Percentiles rank a stretch among this genome's conserved stretches.
These are phyloP conservation scores for Hirsutella minnesotensis DNA, from an alignment of 2,329 filamentous ascomycete species.

Conservation along the genomic window DNA sequence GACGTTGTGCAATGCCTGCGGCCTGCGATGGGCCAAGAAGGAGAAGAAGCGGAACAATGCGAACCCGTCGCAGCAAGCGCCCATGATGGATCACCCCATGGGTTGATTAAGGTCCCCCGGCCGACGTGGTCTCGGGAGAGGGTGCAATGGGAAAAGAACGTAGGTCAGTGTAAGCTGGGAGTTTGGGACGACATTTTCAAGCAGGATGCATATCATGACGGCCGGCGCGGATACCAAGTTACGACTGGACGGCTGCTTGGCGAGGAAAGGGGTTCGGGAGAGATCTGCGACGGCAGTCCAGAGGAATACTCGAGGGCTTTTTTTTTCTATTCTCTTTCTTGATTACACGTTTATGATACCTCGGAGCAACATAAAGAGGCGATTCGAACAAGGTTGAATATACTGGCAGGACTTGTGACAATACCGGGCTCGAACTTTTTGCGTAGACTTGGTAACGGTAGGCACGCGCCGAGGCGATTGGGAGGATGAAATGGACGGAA, in stretches of 20 bases:
- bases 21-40: slow-evolving; percentile 64
- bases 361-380: slow-evolving; percentile 2
- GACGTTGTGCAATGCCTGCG: slow-evolving; percentile 91
- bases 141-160: neutral
- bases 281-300: neutral
- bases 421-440: too few relatives aligned
- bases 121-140: neutral
- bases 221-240: neutral
- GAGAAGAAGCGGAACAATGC: slow-evolving; percentile 54
- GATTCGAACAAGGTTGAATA: too few relatives aligned
- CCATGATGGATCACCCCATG: slow-evolving; percentile 12
- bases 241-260: neutral
- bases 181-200: neutral
- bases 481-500: too few relatives aligned
- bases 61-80: slow-evolving; percentile 9
- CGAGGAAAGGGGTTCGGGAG: neutral
- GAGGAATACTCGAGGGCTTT: neutral
- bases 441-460: too few relatives aligned
- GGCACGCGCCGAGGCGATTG: too few relatives aligned
- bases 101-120: neutral
- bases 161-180: neutral
- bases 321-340: slow-evolving; percentile 3
- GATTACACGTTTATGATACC: slow-evolving; percentile 11
- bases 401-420: too few relatives aligned
- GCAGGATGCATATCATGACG: neutral